These are phyloP conservation scores for Oryza glumipatula DNA, from an alignment of 176 grass and related monocot species.

Conservation along the genomic window DNA sequence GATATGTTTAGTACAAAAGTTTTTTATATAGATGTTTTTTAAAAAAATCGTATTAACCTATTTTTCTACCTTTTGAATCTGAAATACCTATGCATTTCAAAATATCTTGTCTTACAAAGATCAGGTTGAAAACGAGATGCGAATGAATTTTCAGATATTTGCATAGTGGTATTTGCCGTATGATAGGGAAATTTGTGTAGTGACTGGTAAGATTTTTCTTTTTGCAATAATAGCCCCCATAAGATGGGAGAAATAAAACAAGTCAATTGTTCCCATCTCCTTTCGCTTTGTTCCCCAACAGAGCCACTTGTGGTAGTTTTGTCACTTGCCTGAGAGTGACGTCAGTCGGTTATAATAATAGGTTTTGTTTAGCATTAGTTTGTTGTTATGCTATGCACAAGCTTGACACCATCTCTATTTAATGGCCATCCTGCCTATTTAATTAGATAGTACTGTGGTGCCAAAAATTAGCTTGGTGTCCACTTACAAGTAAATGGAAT, in stretches of 20 bases:
- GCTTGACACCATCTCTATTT: background rate
- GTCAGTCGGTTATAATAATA: background rate
- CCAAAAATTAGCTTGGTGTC: slow-evolving; percentile 33
- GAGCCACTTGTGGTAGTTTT: background rate
- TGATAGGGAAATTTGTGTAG: background rate
- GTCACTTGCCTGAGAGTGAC: background rate
- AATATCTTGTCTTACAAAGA: background rate
- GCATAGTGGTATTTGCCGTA: background rate
- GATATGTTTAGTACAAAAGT: too few relatives aligned
- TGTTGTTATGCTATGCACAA: background rate
- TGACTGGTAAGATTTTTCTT: too few relatives aligned
- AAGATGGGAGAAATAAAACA: background rate
- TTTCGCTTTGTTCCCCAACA: too few relatives aligned
- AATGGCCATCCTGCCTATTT: background rate
- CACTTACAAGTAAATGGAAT: slow-evolving; percentile 30
- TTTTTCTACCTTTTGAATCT: background rate
- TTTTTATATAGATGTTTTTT: too few relatives aligned
- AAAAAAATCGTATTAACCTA: too few relatives aligned
- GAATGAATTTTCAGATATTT: background rate
- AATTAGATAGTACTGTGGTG: background rate
- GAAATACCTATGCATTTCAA: background rate
- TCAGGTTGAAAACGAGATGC: background rate
- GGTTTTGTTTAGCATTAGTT: background rate
- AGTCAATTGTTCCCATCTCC: background rate
- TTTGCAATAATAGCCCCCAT: background rate